These are phyloP conservation scores for Suillus subaureus DNA, from an alignment of 768 basidiomycete species.

Conservation along the genomic window DNA sequence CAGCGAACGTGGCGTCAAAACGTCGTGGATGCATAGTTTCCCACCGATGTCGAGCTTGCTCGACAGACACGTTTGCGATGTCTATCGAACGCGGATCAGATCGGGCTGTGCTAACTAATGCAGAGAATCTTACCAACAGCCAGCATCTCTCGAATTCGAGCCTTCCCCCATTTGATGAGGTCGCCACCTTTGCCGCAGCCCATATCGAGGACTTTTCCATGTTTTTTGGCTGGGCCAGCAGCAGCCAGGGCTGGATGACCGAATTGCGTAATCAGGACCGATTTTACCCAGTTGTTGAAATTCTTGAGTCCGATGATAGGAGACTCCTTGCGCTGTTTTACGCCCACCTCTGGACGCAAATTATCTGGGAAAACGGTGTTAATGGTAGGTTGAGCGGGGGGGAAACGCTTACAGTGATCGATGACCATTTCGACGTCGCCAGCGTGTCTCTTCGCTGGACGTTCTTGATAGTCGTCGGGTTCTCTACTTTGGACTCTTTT, in stretches of 20 bases:
- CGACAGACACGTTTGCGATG: constrained; percentile 85
- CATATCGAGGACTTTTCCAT: constrained; percentile 89
- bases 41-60: constrained; percentile 84
- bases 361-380: constrained; percentile 63
- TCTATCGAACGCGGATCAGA: constrained; percentile 47
- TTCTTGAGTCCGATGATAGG: constrained; percentile 96
- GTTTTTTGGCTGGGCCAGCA: constrained; percentile 32
- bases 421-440: constrained; percentile 78
- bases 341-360: constrained; percentile 87
- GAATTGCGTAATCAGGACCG: constrained; percentile 91
- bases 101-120: constrained; percentile 1
- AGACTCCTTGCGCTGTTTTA: constrained; percentile 80
- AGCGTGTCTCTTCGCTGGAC: constrained; percentile 51
- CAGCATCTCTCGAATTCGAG: constrained; percentile 74
- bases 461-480: constrained; percentile 41
- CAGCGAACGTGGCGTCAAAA: constrained; percentile 81
- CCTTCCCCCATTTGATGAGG: constrained; percentile 92
- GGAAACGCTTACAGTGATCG: constrained; percentile 67
- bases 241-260: constrained; percentile 68
- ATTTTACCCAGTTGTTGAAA: constrained; percentile 99
- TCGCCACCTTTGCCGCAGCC: constrained; percentile 99
- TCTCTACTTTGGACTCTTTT: constrained; percentile 48
- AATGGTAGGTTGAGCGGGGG: constrained; percentile 8
- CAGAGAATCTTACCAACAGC: constrained; percentile 62
- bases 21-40: constrained; percentile 48